phyloP scores from a whole-genome alignment of 2,329 filamentous ascomycete genomes.

The Penicillium crustosum region DNA sequence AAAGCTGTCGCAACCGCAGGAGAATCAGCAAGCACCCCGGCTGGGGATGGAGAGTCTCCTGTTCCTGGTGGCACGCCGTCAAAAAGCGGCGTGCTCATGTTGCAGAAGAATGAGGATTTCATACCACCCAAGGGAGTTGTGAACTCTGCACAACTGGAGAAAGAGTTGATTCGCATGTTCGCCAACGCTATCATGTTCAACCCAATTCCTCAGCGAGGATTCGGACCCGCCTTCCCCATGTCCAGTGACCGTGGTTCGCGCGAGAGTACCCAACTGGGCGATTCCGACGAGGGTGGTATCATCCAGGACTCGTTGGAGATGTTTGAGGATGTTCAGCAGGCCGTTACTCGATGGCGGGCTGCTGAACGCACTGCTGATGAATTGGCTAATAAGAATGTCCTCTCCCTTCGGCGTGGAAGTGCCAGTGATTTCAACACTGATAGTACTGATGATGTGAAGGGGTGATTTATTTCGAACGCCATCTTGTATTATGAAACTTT shows the following conservation, averaged over 20 bases:
- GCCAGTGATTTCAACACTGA: slow-evolving; percentile 40
- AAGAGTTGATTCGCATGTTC: slow-evolving; percentile 94
- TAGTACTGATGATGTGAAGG: slow-evolving; percentile 37
- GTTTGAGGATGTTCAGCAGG: slow-evolving; percentile 82
- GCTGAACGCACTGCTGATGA: slow-evolving; percentile 58
- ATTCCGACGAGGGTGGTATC: slow-evolving; percentile 77
- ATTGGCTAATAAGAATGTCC: slow-evolving; percentile 37
- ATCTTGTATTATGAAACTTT: slow-evolving; percentile 19
- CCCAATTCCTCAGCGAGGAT: slow-evolving; percentile 71
- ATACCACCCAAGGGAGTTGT: slow-evolving; percentile 86
- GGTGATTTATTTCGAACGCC: slow-evolving; percentile 15
- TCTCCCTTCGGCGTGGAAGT: slow-evolving; percentile 39
- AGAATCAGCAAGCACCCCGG: slow-evolving; percentile 66
- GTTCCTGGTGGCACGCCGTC: slow-evolving; percentile 37
- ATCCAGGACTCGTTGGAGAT: slow-evolving; percentile 86
- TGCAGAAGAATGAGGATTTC: slow-evolving; percentile 68
- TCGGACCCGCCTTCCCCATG: slow-evolving; percentile 61
- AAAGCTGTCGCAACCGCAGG: slow-evolving; percentile 46
- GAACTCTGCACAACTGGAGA: slow-evolving; percentile 88
- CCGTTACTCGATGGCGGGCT: slow-evolving; percentile 72
- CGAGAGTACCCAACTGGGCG: slow-evolving; percentile 56
- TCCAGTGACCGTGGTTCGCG: slow-evolving; percentile 43
- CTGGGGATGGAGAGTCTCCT: slow-evolving; percentile 57
- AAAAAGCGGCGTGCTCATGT: slow-evolving; percentile 44
- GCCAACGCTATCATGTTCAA: slow-evolving; percentile 99